Evolutionary conservation across 148 eudicot species (phyloP), one percentile per base, ranked within the genome.

Genomic region (Dianthus caryophyllus): DNA sequence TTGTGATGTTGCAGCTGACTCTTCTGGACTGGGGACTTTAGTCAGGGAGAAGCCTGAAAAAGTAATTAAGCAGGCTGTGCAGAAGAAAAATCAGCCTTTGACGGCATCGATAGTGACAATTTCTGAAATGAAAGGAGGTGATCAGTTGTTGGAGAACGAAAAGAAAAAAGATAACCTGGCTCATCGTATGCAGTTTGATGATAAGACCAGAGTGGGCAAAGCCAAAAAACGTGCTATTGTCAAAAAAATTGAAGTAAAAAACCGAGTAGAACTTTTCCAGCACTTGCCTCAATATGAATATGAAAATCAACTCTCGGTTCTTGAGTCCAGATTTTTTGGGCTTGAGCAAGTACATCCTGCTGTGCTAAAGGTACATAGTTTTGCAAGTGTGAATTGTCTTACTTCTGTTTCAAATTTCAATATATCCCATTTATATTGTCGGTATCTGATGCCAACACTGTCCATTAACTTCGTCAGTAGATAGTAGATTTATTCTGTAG

Each of bases 201-300:
- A 93, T 71, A 84, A 77, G 72, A 87, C 64, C 65, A 88, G 91
- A 47, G 94, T 93, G 43, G 90, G 85, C 55, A 93, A 87, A 73
- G 96, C 95, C 61, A 87, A 84, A 76, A 93, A 75, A 80, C 89
- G 85, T 33, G 75, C 91, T 25, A 63, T 87, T 29, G 87, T 93
- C 36, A 87, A 83, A 36, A 86, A 87, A 82, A 80, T 88, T 63
- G 98, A 89, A 79, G 86, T 82, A 17, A 84, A 78, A 76, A 89
- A 93, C 66, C 76, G 88, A 66, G 95, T 89, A 16, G 96, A 89
- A 69, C 77, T 89, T 50, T 93, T 93, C 73, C 82, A 78, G 72
- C 98, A 93, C 80, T 79, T 93, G 68, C 98, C 95, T 58, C 98
- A 93, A 74, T 93, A 89, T 80, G 96, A 93, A 72, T 86, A 76